These are phyloP conservation scores for Closterium sp. DNA, from an alignment of 139 green algal species.

Conservation along the genomic window DNA sequence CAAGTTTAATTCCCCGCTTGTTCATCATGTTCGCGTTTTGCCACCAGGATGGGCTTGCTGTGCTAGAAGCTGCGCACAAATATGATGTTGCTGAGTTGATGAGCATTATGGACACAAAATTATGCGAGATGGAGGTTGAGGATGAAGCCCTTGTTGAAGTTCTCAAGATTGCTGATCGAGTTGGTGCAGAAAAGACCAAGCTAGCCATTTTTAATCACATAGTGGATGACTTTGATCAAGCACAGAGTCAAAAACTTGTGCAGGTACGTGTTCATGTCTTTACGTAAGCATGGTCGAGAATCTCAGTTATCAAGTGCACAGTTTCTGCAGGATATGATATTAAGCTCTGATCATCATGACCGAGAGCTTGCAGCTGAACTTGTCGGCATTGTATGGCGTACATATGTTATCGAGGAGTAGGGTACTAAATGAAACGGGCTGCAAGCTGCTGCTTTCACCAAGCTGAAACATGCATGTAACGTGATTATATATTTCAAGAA, in stretches of 20 bases:
- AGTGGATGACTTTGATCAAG: background rate
- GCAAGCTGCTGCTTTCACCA: no score
- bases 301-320: background rate
- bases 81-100: background rate
- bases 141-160: background rate
- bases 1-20: no score
- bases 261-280: background rate
- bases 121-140: background rate
- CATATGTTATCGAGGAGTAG: background rate
- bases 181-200: background rate
- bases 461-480: no score
- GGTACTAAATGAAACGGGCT: no score
- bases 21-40: background rate
- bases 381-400: background rate
- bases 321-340: background rate
- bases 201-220: background rate
- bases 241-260: background rate
- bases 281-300: background rate
- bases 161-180: background rate
- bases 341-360: background rate
- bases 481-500: no score
- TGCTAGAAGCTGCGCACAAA: background rate
- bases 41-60: background rate
- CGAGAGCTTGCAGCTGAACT: background rate
- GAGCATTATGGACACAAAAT: background rate